Conservation (phyloP, 441 rosid genomes). For the Kokia cookei region DNA sequence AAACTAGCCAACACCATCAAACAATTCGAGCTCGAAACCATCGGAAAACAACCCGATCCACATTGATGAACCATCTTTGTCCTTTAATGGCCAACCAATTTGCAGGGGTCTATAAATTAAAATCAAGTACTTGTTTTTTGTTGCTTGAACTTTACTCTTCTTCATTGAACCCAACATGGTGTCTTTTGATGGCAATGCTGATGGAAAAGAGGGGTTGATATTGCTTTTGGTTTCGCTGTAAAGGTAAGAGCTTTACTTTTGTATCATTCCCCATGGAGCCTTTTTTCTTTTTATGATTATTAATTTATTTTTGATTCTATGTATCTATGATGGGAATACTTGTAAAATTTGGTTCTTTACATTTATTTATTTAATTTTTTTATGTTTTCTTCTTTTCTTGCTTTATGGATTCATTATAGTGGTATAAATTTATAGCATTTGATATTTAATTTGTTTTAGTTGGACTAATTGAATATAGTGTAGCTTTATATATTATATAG, state of each 20-base stretch:
- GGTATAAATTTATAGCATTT: background rate
- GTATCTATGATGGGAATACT: background rate
- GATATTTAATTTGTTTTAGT: background rate
- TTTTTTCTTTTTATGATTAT: background rate
- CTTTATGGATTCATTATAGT: background rate
- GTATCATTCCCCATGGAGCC: background rate
- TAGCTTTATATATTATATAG: too few relatives aligned
- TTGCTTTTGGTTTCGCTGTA: background rate
- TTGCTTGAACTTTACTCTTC: slow-evolving; percentile 13
- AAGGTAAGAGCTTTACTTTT: slow-evolving; percentile 9
- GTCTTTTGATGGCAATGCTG: too few relatives aligned
- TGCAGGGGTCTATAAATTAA: too few relatives aligned
- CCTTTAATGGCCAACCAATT: too few relatives aligned
- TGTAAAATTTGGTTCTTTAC: slow-evolving; percentile 6
- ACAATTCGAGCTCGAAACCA: slow-evolving; percentile 45
- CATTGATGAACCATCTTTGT: background rate
- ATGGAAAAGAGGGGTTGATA: too few relatives aligned
- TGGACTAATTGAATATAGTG: too few relatives aligned
- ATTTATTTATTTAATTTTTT: background rate
- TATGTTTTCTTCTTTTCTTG: background rate
- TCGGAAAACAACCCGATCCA: background rate
- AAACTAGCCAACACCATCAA: slow-evolving; percentile 48
- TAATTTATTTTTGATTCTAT: background rate
- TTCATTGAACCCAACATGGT: background rate
- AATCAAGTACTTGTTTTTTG: background rate